Evolutionary conservation across 1,284 basidiomycete genomes (phyloP), one percentile per base, ranked within the genome.

Genomic region (Neolentinus lepideus): DNA sequence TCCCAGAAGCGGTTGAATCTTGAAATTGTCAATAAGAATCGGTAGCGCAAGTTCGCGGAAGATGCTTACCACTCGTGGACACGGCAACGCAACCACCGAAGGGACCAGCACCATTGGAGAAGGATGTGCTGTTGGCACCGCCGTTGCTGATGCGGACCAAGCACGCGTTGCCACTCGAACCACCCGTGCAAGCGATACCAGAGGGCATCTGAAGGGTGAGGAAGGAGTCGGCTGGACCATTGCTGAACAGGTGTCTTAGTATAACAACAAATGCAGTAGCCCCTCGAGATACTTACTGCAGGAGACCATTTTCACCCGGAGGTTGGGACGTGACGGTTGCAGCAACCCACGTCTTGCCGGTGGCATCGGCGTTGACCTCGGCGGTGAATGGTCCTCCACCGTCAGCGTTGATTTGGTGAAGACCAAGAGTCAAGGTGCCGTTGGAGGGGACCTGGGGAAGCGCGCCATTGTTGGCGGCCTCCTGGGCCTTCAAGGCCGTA

Each of bases 201-300:
- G 21, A 2, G 16, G 53, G 53, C 24, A 54, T 19, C 53, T 54
- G 38, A 10, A 54, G 36, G 43, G 53, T 54, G 24, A 54, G 27
- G 6, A 26, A 45, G 14, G 53, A 54, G 43, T 54, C 33, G 6
- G 53, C 53, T 3, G 53, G 53, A n/a, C 53, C 53, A 27, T 54
- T 54, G 43, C 53, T 54, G 35, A 26, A 25, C 10, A 43, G 19
- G 9, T 4, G 24, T 53, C 52, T n/a, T n/a, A 53, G 52, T 38
- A 11, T 19, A 33, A 16, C 52, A n/a, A n/a, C n/a, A n/a, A n/a
- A n/a, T n/a, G n/a, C n/a, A n/a, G n/a, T n/a, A n/a, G n/a, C n/a
- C n/a, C n/a, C n/a, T n/a, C n/a, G n/a, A n/a, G n/a, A n/a, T n/a
- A 29, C 53, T 6, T 54, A 54, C 53, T 54, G 53, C 21, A 54